Base-by-base conservation (phyloP, 768 basidiomycete species). In the Leccinum barrowsii region DNA sequence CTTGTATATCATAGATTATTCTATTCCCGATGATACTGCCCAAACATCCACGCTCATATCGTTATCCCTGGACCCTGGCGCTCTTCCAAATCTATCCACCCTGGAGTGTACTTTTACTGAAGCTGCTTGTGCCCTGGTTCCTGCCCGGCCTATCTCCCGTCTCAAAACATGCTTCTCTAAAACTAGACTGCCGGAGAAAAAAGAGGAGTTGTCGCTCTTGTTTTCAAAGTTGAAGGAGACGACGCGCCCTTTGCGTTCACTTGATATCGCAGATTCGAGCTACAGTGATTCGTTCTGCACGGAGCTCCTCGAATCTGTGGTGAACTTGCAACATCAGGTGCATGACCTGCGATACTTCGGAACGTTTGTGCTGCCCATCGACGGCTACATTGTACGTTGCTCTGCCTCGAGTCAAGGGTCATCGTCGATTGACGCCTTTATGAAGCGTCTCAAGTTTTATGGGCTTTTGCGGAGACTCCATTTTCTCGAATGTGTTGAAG, bases 111-210 rank as follows among this genome's bases (percentile, higher is more conserved):
- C 86, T 2, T 87, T 87, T 69, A 73, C 81, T 17, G 85, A 85
- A 69, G 87, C 85, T 1, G 86, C 82, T 4, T 75, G 76, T 51
- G 77, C 77, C 15, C 70, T 88, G 10, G 77, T 82, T 21, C 85
- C 86, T 1, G 76, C 76, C 11, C 78, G 86, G 2, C 85, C 86
- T 7, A 70, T 89, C 42, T 78, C 81, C 2, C 81, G 80, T 55
- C 76, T 89, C 57, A 88, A 88, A 70, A 86, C 86, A 6, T 87
- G 86, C 65, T 85, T 88, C 69, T 86, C 86, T 22, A 75, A 76
- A 53, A 74, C 81, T n/a, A 75, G 74, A 52, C 53, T 73, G 2
- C 66, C 62, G 5, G 82, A 80, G 47, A 86, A 85, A 72, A 76
- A 77, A 32, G 71, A 73, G 1, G 87, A 89, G 67, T 71, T 86